Percentiles rank a stretch among this genome's conserved stretches.
Conservation (phyloP, 2,329 filamentous ascomycete genomes). For the Pochonia chlamydosporia region DNA sequence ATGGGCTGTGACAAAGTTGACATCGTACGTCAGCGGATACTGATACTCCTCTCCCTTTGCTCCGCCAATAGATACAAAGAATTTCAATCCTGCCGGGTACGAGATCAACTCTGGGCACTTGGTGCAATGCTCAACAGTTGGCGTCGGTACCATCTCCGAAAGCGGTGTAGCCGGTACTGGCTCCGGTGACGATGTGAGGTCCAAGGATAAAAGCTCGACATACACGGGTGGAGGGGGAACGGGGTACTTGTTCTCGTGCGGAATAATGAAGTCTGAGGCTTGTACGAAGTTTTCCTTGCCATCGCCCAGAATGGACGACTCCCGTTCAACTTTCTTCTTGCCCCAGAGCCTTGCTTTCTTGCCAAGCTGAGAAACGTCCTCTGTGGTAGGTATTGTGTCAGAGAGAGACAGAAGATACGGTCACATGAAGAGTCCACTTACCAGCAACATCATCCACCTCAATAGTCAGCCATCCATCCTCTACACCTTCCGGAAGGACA, state of each 20-base stretch:
- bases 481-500: constrained; percentile 44
- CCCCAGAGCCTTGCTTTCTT: constrained; percentile 56
- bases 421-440: constrained; percentile 23
- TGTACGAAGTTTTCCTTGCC: constrained; percentile 47
- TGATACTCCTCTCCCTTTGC: constrained; percentile 34
- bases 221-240: constrained; percentile 40
- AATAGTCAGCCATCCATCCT: constrained; percentile 55
- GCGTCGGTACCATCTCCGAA: constrained; percentile 31
- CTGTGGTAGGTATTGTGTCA: constrained; percentile 20
- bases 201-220: constrained; percentile 45
- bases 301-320: constrained; percentile 55
- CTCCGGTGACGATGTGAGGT: constrained; percentile 39
- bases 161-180: constrained; percentile 40
- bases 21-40: constrained; percentile 48
- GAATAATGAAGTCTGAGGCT: constrained; percentile 58
- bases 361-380: constrained; percentile 42
- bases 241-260: constrained; percentile 48
- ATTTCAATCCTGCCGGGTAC: constrained; percentile 28
- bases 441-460: constrained; percentile 48
- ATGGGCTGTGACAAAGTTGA: constrained; percentile 61
- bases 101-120: constrained; percentile 27
- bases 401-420: constrained; percentile 3
- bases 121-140: constrained; percentile 27
- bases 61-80: constrained; percentile 31
- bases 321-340: constrained; percentile 52